Conservation (phyloP, 495 filamentous ascomycete species). For the Trypethelium eluteriae region DNA sequence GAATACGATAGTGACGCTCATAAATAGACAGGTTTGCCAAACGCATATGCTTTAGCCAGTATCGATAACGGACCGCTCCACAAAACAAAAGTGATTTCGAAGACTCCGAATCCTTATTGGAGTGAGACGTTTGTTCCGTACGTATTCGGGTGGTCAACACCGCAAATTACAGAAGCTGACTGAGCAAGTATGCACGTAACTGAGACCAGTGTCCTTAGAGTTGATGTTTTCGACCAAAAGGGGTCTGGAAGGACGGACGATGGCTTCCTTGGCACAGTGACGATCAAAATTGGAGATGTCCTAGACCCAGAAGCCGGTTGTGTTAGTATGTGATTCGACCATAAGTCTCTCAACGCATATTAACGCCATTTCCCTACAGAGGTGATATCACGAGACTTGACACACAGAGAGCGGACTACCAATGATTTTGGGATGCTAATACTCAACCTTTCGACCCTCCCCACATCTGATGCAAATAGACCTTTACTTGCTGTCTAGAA, state of each 20-base stretch:
- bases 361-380: not conserved
- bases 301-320: not conserved
- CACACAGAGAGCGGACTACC: not conserved
- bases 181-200: not conserved
- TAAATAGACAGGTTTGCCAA: not conserved
- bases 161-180: not conserved
- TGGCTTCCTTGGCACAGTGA: not conserved
- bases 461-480: not conserved
- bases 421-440: not conserved
- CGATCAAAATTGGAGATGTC: not conserved
- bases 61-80: not conserved
- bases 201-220: not conserved
- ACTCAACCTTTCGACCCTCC: not conserved
- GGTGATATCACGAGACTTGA: not conserved
- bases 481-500: not conserved
- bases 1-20: not conserved
- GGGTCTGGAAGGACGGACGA: not conserved
- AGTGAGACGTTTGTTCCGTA: not conserved
- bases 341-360: not conserved
- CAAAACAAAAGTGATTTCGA: not conserved
- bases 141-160: not conserved
- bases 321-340: not conserved
- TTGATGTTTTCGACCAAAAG: not conserved
- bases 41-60: not conserved
- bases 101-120: not conserved